phyloP scores from a whole-genome alignment of 2,329 filamentous ascomycete genomes.

The Aspergillus transmontanensis region DNA sequence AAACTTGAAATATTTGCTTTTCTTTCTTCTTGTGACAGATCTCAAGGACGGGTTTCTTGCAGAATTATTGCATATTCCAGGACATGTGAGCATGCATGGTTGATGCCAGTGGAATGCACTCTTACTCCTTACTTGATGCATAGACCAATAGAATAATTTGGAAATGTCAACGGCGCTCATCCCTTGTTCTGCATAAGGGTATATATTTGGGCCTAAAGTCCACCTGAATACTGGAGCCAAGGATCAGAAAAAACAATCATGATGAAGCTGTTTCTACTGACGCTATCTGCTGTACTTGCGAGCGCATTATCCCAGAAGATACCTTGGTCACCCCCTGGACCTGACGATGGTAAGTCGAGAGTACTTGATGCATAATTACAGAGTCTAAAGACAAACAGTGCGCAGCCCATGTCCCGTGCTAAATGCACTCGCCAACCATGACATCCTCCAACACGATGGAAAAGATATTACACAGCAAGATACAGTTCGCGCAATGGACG shows the following conservation, averaged over 20 bases:
- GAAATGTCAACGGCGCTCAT: background rate
- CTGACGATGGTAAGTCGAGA: background rate
- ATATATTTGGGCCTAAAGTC: background rate
- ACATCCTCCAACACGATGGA: conserved; percentile 44
- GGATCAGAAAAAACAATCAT: background rate
- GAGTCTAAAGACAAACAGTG: background rate
- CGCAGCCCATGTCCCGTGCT: conserved; percentile 43
- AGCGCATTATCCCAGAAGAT: background rate
- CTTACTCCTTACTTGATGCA: background rate
- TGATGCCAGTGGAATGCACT: too few species aligned
- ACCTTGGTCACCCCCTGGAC: background rate
- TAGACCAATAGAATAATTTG: background rate
- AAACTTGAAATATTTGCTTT: background rate
- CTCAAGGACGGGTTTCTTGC: background rate
- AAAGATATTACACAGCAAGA: conserved; percentile 38
- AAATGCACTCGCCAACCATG: conserved; percentile 46
- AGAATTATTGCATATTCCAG: background rate
- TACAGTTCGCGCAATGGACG: conserved; percentile 28
- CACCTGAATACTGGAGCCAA: background rate
- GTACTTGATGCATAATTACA: too few species aligned
- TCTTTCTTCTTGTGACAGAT: background rate
- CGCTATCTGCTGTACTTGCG: background rate
- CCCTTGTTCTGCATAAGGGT: background rate
- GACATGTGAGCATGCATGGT: too few species aligned
- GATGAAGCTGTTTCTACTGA: background rate